Evolutionary conservation across 2,329 filamentous ascomycete species (phyloP).

Genomic region (Zarea fungicola): DNA sequence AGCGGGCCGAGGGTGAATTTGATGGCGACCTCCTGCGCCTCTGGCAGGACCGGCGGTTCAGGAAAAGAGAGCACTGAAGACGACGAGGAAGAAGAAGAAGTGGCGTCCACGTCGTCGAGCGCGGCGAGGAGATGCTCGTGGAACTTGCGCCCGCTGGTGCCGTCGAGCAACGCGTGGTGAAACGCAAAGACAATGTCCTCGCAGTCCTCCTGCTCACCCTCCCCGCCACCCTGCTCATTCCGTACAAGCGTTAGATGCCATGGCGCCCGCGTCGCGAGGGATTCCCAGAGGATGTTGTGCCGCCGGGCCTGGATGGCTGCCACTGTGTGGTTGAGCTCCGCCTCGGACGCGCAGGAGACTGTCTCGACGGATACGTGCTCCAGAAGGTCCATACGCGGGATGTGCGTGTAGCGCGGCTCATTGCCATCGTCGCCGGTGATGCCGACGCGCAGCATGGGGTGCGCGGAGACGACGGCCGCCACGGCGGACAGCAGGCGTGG

Average conservation of each 20-base stretch:
- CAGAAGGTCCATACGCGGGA: conserved; percentile 38
- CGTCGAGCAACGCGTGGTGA: conserved; percentile 51
- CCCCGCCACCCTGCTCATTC: conserved; percentile 12
- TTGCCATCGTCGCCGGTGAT: conserved; percentile 41
- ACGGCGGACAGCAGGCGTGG: conserved; percentile 33
- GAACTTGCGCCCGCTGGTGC: conserved; percentile 42
- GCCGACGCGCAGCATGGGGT: conserved; percentile 44
- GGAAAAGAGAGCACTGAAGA: conserved; percentile 29
- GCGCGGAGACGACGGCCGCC: conserved; percentile 33
- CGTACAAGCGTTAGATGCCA: conserved; percentile 43
- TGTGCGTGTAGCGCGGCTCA: conserved; percentile 37
- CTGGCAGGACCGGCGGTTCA: conserved; percentile 27
- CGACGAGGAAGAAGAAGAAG: too few relatives aligned
- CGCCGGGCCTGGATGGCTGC: conserved; percentile 31
- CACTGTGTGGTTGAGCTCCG: conserved; percentile 27
- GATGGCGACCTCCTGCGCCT: conserved; percentile 37
- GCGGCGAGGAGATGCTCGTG: conserved; percentile 42
- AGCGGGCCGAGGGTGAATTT: conserved; percentile 33
- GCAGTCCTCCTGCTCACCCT: conserved; percentile 15
- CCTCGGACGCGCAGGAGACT: conserved; percentile 17
- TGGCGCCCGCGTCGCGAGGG: conserved; percentile 35
- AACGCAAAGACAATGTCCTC: conserved; percentile 43
- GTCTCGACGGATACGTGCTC: conserved; percentile 35
- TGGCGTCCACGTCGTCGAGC: conserved; percentile 21
- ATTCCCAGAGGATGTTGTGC: conserved; percentile 37